Base-by-base conservation (phyloP, 352 stramenopile species). In the Aphanomyces invadans region DNA sequence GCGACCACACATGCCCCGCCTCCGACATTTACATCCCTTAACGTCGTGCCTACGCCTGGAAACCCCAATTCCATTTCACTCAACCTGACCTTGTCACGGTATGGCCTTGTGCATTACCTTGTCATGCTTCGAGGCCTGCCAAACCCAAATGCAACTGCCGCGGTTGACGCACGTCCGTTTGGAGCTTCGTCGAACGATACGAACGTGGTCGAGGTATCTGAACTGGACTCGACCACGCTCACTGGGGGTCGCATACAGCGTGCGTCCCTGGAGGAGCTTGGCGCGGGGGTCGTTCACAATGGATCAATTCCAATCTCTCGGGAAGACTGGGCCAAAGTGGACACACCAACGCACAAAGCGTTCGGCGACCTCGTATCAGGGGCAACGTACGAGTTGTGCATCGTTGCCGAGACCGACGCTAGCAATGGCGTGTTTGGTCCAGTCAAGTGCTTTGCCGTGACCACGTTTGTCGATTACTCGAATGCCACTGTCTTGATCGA, bases 101-200 rank as follows among this genome's bases (percentile, higher is more conserved):
- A 89, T 52, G 80, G 81, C 19, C 72, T 89, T 45, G 80, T 93
- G 2, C 85, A 91, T 68, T 93, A 89, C 62, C 77, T 79, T 1
- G 21, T 91, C 7, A 87, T 93, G 51, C 89, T 88, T 60, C 77
- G 82, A 57, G 74, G 77, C 42, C 36, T 42, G 7, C 25, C 51
- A 57, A 25, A 48, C 38, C 42, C 73, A 36, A 70, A n/a, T n/a
- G n/a, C n/a, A n/a, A n/a, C n/a, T n/a, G 73, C n/a, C 39, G 70
- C 2, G 33, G 73, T 15, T 60, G 56, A 21, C 48, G 44, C 2
- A 62, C 70, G 21, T 49, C 46, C 33, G 51, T 63, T 15, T 3
- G 62, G 68, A 9, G 23, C 68, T 3, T 38, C 38, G 19, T 17
- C 33, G 12, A 49, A 57, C 45, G 65, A 33, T 29, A 56, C 11